Conservation (phyloP, 352 stramenopile genomes). For the Phytopythium sindhum region DNA sequence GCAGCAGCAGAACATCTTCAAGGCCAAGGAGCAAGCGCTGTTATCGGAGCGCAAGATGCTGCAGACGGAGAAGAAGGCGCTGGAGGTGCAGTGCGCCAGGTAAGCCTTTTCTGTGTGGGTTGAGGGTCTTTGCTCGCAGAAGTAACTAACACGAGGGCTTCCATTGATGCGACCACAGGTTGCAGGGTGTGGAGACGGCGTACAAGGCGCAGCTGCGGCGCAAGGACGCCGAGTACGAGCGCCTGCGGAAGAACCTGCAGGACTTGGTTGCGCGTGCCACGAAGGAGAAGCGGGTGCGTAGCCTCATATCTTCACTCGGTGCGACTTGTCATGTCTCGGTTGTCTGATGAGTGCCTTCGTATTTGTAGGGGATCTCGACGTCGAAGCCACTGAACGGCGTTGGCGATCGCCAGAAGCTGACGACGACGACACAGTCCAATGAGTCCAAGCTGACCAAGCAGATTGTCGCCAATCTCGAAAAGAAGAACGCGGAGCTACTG, state of each 20-base stretch:
- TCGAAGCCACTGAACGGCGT: slow-evolving; percentile 43
- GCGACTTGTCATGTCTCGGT: slow-evolving; percentile 3
- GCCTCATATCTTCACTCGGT: background rate
- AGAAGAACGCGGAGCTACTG: slow-evolving; percentile 55
- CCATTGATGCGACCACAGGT: slow-evolving; percentile 11
- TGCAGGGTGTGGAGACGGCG: slow-evolving; percentile 72
- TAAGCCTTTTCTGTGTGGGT: slow-evolving; percentile 10
- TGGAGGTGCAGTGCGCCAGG: slow-evolving; percentile 66
- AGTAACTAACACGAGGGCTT: background rate
- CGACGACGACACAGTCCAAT: slow-evolving; percentile 33
- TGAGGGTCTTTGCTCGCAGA: background rate
- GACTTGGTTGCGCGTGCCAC: slow-evolving; percentile 38
- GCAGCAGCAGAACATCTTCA: slow-evolving; percentile 63
- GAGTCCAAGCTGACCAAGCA: slow-evolving; percentile 59
- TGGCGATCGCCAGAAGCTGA: slow-evolving; percentile 28
- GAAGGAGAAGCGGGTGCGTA: slow-evolving; percentile 56
- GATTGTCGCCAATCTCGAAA: slow-evolving; percentile 62
- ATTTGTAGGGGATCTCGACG: slow-evolving; percentile 35
- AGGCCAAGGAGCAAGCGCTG: slow-evolving; percentile 53
- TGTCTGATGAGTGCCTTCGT: slow-evolving; percentile 1
- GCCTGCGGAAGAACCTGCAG: slow-evolving; percentile 68
- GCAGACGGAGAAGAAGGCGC: slow-evolving; percentile 59
- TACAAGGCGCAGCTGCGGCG: slow-evolving; percentile 71
- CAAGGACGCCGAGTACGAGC: slow-evolving; percentile 76
- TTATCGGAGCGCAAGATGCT: slow-evolving; percentile 43